Base-by-base conservation (phyloP, 805 yeast genomes). In the Lipomyces yamadae region DNA sequence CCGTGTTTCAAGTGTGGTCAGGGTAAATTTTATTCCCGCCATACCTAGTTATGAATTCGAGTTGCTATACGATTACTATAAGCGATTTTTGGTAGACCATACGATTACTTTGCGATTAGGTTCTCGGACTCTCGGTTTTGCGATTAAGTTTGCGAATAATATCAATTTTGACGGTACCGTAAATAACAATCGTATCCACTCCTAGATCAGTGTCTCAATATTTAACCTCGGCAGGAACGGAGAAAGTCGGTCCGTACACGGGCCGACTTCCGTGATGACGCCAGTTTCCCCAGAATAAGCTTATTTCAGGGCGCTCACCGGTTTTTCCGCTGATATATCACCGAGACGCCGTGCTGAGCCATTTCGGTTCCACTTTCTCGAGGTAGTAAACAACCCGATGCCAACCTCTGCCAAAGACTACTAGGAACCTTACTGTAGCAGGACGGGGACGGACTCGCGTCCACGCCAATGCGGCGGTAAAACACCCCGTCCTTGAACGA, bases 351-450 rank as follows among this genome's bases (percentile, higher is more conserved):
- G 24, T 24, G 24, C 24, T 24, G 24, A 24, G 24, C 24, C 24
- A 24, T 24, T 24, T 24, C 24, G 24, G n/a, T n/a, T n/a, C n/a
- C n/a, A n/a, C n/a, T n/a, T n/a, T n/a, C n/a, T n/a, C n/a, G n/a
- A n/a, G 54, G 54, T 50, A n/a, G 54, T 50, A 50, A 50, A 50
- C 29, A 50, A n/a, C 54, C 54, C 54, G 54, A 50, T 50, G 54
- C 54, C 29, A 30, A 50, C 29, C 54, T 50, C 54, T 50, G 29
- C 7, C 54, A 50, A 50, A 24, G 54, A 50, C 54, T 50, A 50
- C 54, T 24, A 24, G 24, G 24, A 24, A 24, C 24, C 29, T 50
- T 50, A 50, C 29, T 15, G 11, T n/a, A 50, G 2, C 2, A 11
- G 29, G 54, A 5, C 54, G 32, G 30, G 29, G 54, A 50, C 54